A percentile compares a stretch with the other conserved stretches of the same genome.
Evolutionary conservation across 805 yeast species (phyloP).

Genomic region (Saccharomyces kudriavzevii): DNA sequence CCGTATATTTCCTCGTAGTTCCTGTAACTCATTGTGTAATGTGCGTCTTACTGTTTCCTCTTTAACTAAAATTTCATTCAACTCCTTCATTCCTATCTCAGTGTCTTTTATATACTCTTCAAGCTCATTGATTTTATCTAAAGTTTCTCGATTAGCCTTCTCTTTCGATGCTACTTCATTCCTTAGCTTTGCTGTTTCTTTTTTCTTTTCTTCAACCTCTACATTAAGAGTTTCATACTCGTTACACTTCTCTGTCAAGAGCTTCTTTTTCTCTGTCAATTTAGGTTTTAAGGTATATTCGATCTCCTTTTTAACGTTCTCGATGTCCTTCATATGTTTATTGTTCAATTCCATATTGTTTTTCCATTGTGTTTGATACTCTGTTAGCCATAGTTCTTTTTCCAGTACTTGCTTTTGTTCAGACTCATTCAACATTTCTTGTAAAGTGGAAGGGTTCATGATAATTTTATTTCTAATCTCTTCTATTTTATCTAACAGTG

Average conservation of each 20-base stretch:
- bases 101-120: constrained; percentile 27
- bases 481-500: constrained; percentile 24
- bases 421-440: constrained; percentile 13
- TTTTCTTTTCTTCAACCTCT: constrained; percentile 18
- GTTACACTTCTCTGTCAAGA: constrained; percentile 7
- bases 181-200: constrained; percentile 22
- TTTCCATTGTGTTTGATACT: constrained; percentile 23
- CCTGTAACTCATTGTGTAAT: constrained; percentile 71
- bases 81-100: constrained; percentile 21
- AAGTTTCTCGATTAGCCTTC: constrained; percentile 2
- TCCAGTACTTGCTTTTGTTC: constrained; percentile 10
- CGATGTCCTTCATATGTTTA: constrained; percentile 19
- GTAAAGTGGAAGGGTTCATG: constrained; percentile 15
- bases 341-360: constrained; percentile 26
- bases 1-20: constrained; percentile 82
- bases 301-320: constrained; percentile 11
- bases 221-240: constrained; percentile 16
- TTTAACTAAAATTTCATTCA: constrained; percentile 34
- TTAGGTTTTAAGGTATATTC: constrained; percentile 9
- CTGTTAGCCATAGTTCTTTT: constrained; percentile 22
- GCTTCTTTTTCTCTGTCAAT: constrained; percentile 7
- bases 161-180: constrained; percentile 17
- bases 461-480: constrained; percentile 22
- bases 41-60: constrained; percentile 53
- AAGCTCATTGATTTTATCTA: constrained; percentile 13